phyloP scores from a whole-genome alignment of 1,139 yeast species.

The Nematodospora anomalae region DNA sequence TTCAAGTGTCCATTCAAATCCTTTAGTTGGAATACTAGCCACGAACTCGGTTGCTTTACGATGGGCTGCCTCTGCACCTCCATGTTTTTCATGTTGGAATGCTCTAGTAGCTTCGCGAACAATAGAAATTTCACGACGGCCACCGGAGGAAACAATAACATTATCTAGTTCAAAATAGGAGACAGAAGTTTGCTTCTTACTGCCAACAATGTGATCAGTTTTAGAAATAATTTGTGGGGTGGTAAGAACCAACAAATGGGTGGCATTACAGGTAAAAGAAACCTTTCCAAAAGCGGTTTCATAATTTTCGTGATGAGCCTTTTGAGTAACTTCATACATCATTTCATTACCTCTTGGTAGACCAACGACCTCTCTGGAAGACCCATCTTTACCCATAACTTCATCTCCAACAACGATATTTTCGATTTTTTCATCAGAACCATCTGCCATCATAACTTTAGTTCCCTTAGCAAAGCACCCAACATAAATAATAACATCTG shows the following conservation, averaged over 20 bases:
- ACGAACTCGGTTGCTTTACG: conserved; percentile 21
- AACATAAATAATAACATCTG: conserved; percentile 91
- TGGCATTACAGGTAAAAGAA: conserved; percentile 30
- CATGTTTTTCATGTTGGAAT: conserved; percentile 16
- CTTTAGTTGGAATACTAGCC: conserved; percentile 13
- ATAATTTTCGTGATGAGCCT: conserved; percentile 14
- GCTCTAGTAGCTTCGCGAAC: conserved; percentile 17
- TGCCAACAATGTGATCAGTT: conserved; percentile 12
- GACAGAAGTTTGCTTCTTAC: conserved; percentile 20
- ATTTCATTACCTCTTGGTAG: conserved; percentile 41
- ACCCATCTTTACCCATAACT: conserved; percentile 47
- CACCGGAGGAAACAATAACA: conserved; percentile 5
- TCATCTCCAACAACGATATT: conserved; percentile 33
- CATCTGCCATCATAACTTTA: conserved; percentile 42
- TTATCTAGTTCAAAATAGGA: conserved; percentile 17
- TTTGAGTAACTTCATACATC: conserved; percentile 37
- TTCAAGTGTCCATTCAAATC: conserved; percentile 35
- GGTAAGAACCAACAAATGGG: conserved; percentile 30
- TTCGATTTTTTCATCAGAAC: conserved; percentile 33
- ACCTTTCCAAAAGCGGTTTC: conserved; percentile 18
- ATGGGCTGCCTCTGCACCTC: conserved; percentile 17
- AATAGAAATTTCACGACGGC: conserved; percentile 12
- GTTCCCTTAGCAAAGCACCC: conserved; percentile 57
- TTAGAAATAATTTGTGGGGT: conserved; percentile 22
- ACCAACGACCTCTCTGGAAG: conserved; percentile 37